Evolutionary conservation across 1,139 yeast species (phyloP), one percentile per base, ranked within the genome.

Genomic region (Kurtzmaniella quercitrusa): DNA sequence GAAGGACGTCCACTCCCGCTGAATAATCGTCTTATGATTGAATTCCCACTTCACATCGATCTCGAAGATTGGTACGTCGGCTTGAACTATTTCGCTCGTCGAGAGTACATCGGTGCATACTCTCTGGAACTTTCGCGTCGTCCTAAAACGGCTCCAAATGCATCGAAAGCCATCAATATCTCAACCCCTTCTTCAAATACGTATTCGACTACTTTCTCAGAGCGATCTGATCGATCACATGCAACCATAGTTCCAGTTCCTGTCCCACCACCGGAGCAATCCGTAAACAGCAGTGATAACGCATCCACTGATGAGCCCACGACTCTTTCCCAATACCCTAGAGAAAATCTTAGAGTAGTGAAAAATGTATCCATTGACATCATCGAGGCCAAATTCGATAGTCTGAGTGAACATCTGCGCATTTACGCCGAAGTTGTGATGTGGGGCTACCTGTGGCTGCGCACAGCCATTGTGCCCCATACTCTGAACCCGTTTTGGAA

Each of bases 21-120:
- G 39, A 63, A 64, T 46, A 69, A 76, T 45, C 54, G 78, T 34
- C 65, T 83, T 2, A 62, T 82, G 28, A 67, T 85, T 41, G 81
- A 80, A 51, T 87, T 88, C 50, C 84, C 86, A 1, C 66, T 82
- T 35, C 80, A 80, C 50, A 79, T 81, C 30, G 95, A 87, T 59
- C 71, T 84, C 42, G 94, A 84, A 52, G 94, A 86, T 58, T 88
- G 96, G 96, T 74, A 80, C 51, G 86, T 87, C 6, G 84, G 91
- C 0, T 63, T 88, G 45, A 77, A 76, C 46, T 78, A 87, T 18
- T 82, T 85, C 55, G 76, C 95, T 3, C 76, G 75, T 49, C 65
- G 84, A 36, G 88, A 84, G 49, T 77, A 72, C 46, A 71, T 72
- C 45, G 77, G 77, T 1, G 22, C 23, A 15, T 34, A 34, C 20